Evolutionary conservation across 2,329 filamentous ascomycete species (phyloP).

Genomic region (Alternaria panax): DNA sequence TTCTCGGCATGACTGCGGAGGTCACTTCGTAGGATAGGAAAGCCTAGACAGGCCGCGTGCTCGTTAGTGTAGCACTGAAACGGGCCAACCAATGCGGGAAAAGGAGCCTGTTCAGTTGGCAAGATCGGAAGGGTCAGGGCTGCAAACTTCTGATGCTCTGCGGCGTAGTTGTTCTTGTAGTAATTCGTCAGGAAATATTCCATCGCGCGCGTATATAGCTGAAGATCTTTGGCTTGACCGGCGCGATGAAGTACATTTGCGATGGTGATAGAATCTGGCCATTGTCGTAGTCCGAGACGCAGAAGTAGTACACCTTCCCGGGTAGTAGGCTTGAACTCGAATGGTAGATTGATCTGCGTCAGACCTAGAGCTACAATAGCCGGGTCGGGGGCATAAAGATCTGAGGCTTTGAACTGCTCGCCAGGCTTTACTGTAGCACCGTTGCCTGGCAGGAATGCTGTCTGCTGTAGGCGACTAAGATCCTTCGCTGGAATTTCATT

Average conservation of each 20-base stretch:
- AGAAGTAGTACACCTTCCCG: slow-evolving; percentile 77
- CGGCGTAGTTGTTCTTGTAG: slow-evolving; percentile 75
- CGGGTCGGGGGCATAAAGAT: slow-evolving; percentile 47
- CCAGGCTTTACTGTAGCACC: slow-evolving; percentile 35
- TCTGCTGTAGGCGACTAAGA: slow-evolving; percentile 76
- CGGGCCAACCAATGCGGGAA: slow-evolving; percentile 71
- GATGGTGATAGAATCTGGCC: slow-evolving; percentile 76
- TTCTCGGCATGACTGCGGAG: slow-evolving; percentile 82
- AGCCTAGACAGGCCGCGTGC: slow-evolving; percentile 77
- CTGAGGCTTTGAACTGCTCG: slow-evolving; percentile 46
- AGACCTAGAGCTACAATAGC: slow-evolving; percentile 42
- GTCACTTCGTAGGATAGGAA: slow-evolving; percentile 76
- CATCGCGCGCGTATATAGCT: slow-evolving; percentile 73
- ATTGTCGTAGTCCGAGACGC: slow-evolving; percentile 74
- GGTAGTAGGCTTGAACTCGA: slow-evolving; percentile 68
- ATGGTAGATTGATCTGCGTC: slow-evolving; percentile 70
- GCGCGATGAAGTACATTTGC: slow-evolving; percentile 76
- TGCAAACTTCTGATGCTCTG: slow-evolving; percentile 64
- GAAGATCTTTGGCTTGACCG: slow-evolving; percentile 59
- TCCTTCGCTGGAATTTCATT: slow-evolving; percentile 87
- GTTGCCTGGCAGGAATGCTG: slow-evolving; percentile 80
- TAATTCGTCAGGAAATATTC: slow-evolving; percentile 84
- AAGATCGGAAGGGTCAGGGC: slow-evolving; percentile 59
- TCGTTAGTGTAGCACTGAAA: slow-evolving; percentile 84
- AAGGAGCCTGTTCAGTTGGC: slow-evolving; percentile 72